Base-by-base conservation (phyloP, 805 yeast species). In the Metschnikowia santaceciliae region DNA sequence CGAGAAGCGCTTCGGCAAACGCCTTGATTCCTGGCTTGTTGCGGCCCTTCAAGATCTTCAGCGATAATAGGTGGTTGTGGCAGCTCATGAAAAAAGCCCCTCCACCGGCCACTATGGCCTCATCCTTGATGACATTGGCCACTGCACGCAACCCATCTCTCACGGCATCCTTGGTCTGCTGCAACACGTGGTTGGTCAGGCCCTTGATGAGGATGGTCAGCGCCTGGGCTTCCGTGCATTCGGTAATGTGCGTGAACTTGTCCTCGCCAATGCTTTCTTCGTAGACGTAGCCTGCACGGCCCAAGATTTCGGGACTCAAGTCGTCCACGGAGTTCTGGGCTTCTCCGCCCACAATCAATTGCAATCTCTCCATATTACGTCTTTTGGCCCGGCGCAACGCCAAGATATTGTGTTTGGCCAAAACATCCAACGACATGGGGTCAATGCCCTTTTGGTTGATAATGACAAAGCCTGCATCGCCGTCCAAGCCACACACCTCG, bases 401-500 rank as follows among this genome's bases (percentile, higher is more conserved):
- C 61, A 94, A 77, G 59, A 94, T 94, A 61, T 87, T 88, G 70
- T 94, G 86, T 66, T 89, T 90, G 41, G 98, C 98, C 57, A 94
- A 78, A 4, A 92, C 85, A 66, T 94, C 99, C 56, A 94, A 75
- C 6, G 97, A 90, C 94, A 94, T 87, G 57, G 99, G 99, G 67
- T 94, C 99, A 58, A 94, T 94, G 62, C 99, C 99, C 77, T 94
- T 94, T 72, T 94, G 99, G 73, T 94, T 94, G 68, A 94, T 88
- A 51, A 94, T 88, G 51, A 94, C 98, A 70, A 94, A 94, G 2
- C 92, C 89, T 62, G 84, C 77, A 57, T 82, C 75, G 7, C 83
- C 74, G 62, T 83, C 86, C 56, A 83, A 74, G 19, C 86, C 90
- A 69, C 97, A 90, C 47, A 94, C 97, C 66, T 85, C 84, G 66